These are phyloP conservation scores for Metschnikowia proteae DNA, from an alignment of 805 yeast species.

Conservation along the genomic window DNA sequence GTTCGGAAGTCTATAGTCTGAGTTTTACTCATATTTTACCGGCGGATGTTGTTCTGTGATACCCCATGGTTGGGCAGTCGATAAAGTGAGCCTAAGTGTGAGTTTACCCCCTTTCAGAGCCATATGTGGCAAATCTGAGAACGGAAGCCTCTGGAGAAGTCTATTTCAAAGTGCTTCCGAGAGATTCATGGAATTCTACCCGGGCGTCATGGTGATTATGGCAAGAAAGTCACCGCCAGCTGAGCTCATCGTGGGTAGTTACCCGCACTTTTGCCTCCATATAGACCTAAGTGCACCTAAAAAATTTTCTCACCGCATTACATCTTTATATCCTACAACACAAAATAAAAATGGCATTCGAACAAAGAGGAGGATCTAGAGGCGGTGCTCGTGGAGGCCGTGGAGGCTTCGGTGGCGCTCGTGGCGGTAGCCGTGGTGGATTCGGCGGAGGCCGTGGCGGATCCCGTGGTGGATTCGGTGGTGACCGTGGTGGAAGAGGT, in stretches of 20 bases:
- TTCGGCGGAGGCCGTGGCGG: constrained; percentile 53
- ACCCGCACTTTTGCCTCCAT: constrained; percentile 19
- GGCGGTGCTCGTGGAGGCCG: constrained; percentile 19
- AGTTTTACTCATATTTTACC: background rate
- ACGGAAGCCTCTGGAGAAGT: background rate
- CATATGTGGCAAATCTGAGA: no score
- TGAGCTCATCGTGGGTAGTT: constrained; percentile 6
- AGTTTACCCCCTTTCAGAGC: background rate
- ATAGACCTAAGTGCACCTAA: constrained; percentile 7
- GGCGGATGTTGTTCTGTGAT: background rate
- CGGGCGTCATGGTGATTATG: background rate
- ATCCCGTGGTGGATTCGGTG: constrained; percentile 47
- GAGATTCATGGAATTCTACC: no score
- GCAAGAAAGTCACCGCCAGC: background rate
- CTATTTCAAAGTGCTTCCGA: background rate
- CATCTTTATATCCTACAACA: constrained; percentile 6
- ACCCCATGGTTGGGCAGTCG: background rate
- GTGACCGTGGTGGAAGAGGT: constrained; percentile 27
- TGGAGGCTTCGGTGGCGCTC: constrained; percentile 20
- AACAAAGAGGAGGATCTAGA: constrained; percentile 21
- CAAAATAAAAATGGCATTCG: constrained; percentile 19
- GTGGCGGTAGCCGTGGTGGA: constrained; percentile 51
- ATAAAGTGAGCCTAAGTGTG: background rate
- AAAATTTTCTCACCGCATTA: constrained; percentile 13
- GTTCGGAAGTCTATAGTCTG: background rate